phyloP scores from a whole-genome alignment of 2,329 filamentous ascomycete genomes.

The Pleurostoma richardsiae region DNA sequence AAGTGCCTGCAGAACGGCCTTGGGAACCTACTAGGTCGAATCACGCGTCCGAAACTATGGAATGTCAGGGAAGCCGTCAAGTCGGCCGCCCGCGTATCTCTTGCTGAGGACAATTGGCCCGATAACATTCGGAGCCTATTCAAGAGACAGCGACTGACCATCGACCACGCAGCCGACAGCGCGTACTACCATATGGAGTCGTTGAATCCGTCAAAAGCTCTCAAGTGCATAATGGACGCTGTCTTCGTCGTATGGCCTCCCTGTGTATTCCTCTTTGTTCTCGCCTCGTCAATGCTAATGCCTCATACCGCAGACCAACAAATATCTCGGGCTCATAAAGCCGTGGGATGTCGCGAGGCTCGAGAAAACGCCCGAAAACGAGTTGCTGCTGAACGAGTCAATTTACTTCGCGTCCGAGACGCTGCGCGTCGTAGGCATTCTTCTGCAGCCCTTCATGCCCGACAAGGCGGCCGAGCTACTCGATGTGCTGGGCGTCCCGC shows the following conservation, averaged over 20 bases:
- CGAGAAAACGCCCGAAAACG: constrained; percentile 21
- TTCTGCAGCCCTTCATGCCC: constrained; percentile 90
- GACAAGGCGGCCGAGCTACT: constrained; percentile 67
- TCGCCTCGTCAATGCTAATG: background rate
- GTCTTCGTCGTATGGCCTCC: constrained; percentile 48
- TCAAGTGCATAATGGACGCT: constrained; percentile 47
- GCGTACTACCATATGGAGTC: constrained; percentile 33
- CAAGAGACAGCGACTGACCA: constrained; percentile 1
- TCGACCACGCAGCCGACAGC: constrained; percentile 30
- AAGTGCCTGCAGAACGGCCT: constrained; percentile 72
- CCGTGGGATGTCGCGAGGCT: constrained; percentile 62
- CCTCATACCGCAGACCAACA: constrained; percentile 52
- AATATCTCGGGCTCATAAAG: constrained; percentile 55
- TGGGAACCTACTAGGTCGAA: constrained; percentile 73
- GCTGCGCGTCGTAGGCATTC: constrained; percentile 72
- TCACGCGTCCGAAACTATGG: constrained; percentile 66
- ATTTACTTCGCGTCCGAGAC: constrained; percentile 73
- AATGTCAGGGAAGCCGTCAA: constrained; percentile 56
- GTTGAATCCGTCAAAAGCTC: constrained; percentile 6
- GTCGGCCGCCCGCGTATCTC: constrained; percentile 11
- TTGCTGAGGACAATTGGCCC: background rate
- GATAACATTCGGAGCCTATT: background rate
- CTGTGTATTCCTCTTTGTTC: background rate
- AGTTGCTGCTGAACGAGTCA: constrained; percentile 44
- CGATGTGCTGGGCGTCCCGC: constrained; percentile 69